These are phyloP conservation scores for Globisporangium splendens DNA, from an alignment of 352 stramenopile genomes.

Conservation along the genomic window DNA sequence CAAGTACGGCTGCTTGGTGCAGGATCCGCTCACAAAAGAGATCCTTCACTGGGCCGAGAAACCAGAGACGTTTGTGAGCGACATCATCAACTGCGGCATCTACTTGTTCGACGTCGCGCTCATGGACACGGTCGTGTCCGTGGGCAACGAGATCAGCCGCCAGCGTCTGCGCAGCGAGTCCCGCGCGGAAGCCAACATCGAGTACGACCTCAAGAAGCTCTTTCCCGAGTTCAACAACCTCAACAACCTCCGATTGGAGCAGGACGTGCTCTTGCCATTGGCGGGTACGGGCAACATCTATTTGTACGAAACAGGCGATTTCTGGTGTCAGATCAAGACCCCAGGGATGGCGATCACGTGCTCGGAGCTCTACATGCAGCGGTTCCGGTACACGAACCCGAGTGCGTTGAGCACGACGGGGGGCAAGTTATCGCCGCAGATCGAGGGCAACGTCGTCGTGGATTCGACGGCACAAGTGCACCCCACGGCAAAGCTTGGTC, in stretches of 20 bases:
- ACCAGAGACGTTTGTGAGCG: slow-evolving; percentile 87
- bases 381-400: slow-evolving; percentile 88
- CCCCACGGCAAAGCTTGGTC: slow-evolving; percentile 80
- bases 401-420: slow-evolving; percentile 72
- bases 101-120: slow-evolving; percentile 85
- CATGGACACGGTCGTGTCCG: slow-evolving; percentile 69
- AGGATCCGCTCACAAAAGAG: slow-evolving; percentile 70
- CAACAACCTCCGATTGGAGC: slow-evolving; percentile 79
- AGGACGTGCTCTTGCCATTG: slow-evolving; percentile 80
- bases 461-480: slow-evolving; percentile 77
- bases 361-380: slow-evolving; percentile 90
- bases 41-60: slow-evolving; percentile 89
- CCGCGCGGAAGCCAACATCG: slow-evolving; percentile 58
- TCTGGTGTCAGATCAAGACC: slow-evolving; percentile 91
- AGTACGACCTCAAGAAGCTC: slow-evolving; percentile 83
- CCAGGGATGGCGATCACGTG: slow-evolving; percentile 88
- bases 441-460: slow-evolving; percentile 87
- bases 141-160: slow-evolving; percentile 78
- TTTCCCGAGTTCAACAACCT: slow-evolving; percentile 87
- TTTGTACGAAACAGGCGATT: slow-evolving; percentile 82
- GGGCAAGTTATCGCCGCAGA: slow-evolving; percentile 79
- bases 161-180: slow-evolving; percentile 77
- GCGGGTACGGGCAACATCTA: slow-evolving; percentile 73
- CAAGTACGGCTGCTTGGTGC: slow-evolving; percentile 87
- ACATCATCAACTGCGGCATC: slow-evolving; percentile 90